These are phyloP conservation scores for Fusarium cyanostomum DNA, from an alignment of 2,329 filamentous ascomycete genomes.

Conservation along the genomic window DNA sequence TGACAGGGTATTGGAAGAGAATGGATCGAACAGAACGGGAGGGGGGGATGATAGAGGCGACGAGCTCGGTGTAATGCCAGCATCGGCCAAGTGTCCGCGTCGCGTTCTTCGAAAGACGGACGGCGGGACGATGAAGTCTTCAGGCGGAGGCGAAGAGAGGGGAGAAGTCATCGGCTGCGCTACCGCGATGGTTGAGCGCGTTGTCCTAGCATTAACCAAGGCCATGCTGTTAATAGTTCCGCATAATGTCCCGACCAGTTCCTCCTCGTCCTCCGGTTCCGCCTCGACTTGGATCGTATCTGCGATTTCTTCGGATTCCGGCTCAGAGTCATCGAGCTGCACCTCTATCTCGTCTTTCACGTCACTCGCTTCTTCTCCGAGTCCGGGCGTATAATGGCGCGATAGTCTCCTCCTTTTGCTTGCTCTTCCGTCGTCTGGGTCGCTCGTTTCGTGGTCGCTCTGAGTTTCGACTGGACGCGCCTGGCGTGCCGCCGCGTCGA, in stretches of 20 bases:
- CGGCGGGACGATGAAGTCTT: slow-evolving; percentile 43
- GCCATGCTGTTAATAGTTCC: slow-evolving; percentile 9
- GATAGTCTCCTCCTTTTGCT: slow-evolving; percentile 50
- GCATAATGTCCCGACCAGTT: neutral
- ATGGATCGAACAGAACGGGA: slow-evolving; percentile 62
- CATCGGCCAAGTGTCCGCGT: slow-evolving; percentile 35
- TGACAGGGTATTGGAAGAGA: slow-evolving; percentile 51
- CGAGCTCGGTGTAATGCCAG: slow-evolving; percentile 51
- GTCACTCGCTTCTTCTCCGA: slow-evolving; percentile 15
- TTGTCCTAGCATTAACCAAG: slow-evolving; percentile 28
- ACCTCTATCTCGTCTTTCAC: slow-evolving; percentile 40
- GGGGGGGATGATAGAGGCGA: slow-evolving; percentile 68
- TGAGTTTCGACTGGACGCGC: slow-evolving; percentile 41
- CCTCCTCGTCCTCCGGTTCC: slow-evolving; percentile 26
- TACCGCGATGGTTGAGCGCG: slow-evolving; percentile 33
- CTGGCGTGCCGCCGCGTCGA: slow-evolving; percentile 62
- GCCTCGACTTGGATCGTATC: slow-evolving; percentile 32
- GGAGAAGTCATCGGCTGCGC: slow-evolving; percentile 47
- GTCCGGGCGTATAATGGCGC: slow-evolving; percentile 28
- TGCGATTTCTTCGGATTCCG: slow-evolving; percentile 25
- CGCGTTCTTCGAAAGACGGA: slow-evolving; percentile 38
- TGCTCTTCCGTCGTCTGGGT: slow-evolving; percentile 32
- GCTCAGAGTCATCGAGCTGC: slow-evolving; percentile 26
- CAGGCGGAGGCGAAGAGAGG: slow-evolving; percentile 51
- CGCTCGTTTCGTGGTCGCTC: slow-evolving; percentile 33